These are phyloP conservation scores for Aspergillus alliaceus DNA, from an alignment of 2,329 filamentous ascomycete genomes.

Conservation along the genomic window DNA sequence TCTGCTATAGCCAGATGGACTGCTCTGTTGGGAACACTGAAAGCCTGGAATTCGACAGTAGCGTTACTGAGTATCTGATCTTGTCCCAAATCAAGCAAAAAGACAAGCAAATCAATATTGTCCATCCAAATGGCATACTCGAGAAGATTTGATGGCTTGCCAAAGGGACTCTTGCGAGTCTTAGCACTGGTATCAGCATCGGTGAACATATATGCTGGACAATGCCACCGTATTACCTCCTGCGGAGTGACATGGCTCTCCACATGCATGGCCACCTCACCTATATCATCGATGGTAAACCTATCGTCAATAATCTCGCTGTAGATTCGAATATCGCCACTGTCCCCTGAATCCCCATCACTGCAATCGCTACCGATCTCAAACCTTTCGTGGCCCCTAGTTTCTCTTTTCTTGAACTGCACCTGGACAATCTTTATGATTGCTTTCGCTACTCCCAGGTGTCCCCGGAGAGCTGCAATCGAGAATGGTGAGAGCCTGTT, in stretches of 20 bases:
- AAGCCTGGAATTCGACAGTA: constrained; percentile 7
- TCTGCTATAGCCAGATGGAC: constrained; percentile 46
- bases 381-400: constrained; percentile 44
- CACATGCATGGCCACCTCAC: constrained; percentile 66
- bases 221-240: constrained; percentile 48
- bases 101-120: constrained; percentile 55
- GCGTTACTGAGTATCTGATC: constrained; percentile 15
- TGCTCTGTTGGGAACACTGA: constrained; percentile 20
- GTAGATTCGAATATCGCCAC: constrained; percentile 30
- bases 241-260: constrained; percentile 63
- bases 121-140: constrained; percentile 53
- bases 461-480: constrained; percentile 66
- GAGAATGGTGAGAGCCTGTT: constrained; percentile 61
- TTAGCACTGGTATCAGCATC: background rate
- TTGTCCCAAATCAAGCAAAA: constrained; percentile 56
- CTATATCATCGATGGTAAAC: constrained; percentile 76
- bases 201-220: constrained; percentile 29
- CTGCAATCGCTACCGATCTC: constrained; percentile 33
- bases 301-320: constrained; percentile 62
- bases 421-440: constrained; percentile 70
- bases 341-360: constrained; percentile 25
- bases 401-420: constrained; percentile 63
- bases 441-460: constrained; percentile 62
- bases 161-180: background rate
- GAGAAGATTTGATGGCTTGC: constrained; percentile 28